phyloP scores from a whole-genome alignment of 2,329 filamentous ascomycete genomes.

The Dothideomycetidae sp. region DNA sequence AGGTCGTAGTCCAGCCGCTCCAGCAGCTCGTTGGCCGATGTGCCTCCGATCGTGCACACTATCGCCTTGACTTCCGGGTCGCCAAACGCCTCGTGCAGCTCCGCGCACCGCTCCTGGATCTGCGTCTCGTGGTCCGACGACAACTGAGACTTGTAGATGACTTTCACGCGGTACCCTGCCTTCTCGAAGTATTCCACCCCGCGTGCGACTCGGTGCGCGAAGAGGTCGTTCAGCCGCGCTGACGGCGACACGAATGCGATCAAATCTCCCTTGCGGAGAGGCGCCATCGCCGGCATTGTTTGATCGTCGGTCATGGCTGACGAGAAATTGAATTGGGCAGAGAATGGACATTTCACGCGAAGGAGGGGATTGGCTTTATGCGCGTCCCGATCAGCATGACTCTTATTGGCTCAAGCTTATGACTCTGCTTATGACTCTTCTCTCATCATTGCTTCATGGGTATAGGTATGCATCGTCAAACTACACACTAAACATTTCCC shows the following conservation, averaged over 20 bases:
- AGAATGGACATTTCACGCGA: too few species aligned
- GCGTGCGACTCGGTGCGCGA: slow-evolving; percentile 14
- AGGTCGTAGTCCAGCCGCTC: slow-evolving; percentile 19
- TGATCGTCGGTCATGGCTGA: too few species aligned
- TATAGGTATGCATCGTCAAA: too few species aligned
- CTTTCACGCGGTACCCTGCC: slow-evolving; percentile 14
- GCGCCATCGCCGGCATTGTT: too few species aligned
- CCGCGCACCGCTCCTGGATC: slow-evolving; percentile 12
- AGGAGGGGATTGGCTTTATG: too few species aligned
- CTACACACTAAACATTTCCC: too few species aligned
- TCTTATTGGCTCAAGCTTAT: too few species aligned
- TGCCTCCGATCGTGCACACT: slow-evolving; percentile 19
- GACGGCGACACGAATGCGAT: slow-evolving; percentile 23
- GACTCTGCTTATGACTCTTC: too few species aligned
- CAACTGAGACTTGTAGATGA: slow-evolving; percentile 11
- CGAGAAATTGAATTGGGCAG: too few species aligned
- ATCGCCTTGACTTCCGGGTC: slow-evolving; percentile 17
- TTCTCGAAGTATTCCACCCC: slow-evolving; percentile 11
- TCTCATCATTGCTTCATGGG: too few species aligned
- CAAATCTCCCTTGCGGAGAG: slow-evolving; percentile 19
- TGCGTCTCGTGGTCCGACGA: slow-evolving; percentile 6
- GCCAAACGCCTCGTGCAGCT: slow-evolving; percentile 17
- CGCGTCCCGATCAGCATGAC: too few species aligned
- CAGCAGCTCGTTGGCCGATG: slow-evolving; percentile 17
- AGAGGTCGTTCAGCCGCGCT: slow-evolving; percentile 16